Conservation (phyloP, 495 filamentous ascomycete genomes). For the Hypoxylon rickii region DNA sequence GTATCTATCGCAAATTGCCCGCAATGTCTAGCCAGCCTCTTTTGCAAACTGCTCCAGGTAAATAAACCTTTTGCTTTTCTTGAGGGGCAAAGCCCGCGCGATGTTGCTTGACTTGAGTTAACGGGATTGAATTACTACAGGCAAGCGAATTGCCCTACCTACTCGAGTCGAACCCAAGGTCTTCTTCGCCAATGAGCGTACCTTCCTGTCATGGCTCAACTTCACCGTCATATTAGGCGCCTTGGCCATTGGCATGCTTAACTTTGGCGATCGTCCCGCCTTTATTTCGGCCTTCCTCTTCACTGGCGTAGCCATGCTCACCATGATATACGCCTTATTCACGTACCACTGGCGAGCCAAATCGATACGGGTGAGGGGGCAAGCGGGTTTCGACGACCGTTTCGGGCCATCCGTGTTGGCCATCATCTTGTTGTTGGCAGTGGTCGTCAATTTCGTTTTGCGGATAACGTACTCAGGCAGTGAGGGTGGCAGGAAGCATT, state of each 20-base stretch:
- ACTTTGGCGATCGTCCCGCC: slow-evolving; percentile 93
- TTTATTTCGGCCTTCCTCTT: slow-evolving; percentile 92
- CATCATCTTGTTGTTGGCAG: slow-evolving; percentile 78
- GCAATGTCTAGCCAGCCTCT: slow-evolving; percentile 95
- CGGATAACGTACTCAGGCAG: slow-evolving; percentile 64
- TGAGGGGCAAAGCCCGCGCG: neutral
- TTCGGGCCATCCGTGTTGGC: slow-evolving; percentile 90
- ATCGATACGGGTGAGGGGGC: slow-evolving; percentile 86
- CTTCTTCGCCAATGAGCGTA: slow-evolving; percentile 99
- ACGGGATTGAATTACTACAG: slow-evolving; percentile 46
- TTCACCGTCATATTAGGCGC: slow-evolving; percentile 98
- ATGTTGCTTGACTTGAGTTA: slow-evolving; percentile 8
- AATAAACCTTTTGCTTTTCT: slow-evolving; percentile 34
- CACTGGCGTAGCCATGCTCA: slow-evolving; percentile 90
- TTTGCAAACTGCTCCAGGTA: slow-evolving; percentile 84
- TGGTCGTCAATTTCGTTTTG: slow-evolving; percentile 92
- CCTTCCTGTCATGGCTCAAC: slow-evolving; percentile 98
- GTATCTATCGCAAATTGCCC: slow-evolving; percentile 4
- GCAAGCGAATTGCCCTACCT: slow-evolving; percentile 97
- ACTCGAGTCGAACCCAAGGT: slow-evolving; percentile 99
- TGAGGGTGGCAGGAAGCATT: slow-evolving; percentile 42
- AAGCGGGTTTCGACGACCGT: slow-evolving; percentile 94
- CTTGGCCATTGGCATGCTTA: slow-evolving; percentile 92
- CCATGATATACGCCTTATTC: slow-evolving; percentile 92
- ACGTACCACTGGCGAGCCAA: slow-evolving; percentile 98